Evolutionary conservation across 2,329 filamentous ascomycete species (phyloP).

Genomic region (Aciculosporium take): DNA sequence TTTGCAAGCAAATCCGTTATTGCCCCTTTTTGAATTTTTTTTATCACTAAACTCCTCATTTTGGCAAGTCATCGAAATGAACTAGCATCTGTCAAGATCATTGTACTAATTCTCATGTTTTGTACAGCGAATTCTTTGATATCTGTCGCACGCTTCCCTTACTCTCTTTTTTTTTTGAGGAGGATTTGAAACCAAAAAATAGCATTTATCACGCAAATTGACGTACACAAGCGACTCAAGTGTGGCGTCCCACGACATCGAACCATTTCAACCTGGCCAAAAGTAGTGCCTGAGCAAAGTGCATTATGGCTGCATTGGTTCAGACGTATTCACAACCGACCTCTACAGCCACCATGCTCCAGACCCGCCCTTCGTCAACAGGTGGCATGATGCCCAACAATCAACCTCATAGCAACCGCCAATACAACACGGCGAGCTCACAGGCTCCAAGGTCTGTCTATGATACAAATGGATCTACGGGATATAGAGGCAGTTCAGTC

Average conservation of each 20-base stretch:
- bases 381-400: constrained; percentile 32
- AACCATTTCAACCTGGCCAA: neutral
- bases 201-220: neutral
- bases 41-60: neutral
- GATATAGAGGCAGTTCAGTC: constrained; percentile 40
- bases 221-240: neutral
- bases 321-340: constrained; percentile 68
- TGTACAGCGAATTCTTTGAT: neutral
- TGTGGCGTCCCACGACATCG: neutral
- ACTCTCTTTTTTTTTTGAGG: neutral
- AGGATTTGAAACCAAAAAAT: neutral
- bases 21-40: neutral
- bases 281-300: neutral
- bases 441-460: constrained; percentile 19
- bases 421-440: constrained; percentile 28
- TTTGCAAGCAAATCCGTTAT: neutral
- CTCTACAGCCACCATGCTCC: constrained; percentile 59
- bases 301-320: constrained; percentile 70
- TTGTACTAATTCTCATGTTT: neutral
- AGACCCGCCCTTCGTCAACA: constrained; percentile 51
- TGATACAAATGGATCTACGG: constrained; percentile 21
- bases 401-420: constrained; percentile 35
- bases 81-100: neutral
- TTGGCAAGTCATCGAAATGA: neutral
- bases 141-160: neutral